A percentile compares a stretch with the other conserved stretches of the same genome.
These are phyloP conservation scores for Thalassiosira pacifica DNA, from an alignment of 352 stramenopile genomes.

Conservation along the genomic window DNA sequence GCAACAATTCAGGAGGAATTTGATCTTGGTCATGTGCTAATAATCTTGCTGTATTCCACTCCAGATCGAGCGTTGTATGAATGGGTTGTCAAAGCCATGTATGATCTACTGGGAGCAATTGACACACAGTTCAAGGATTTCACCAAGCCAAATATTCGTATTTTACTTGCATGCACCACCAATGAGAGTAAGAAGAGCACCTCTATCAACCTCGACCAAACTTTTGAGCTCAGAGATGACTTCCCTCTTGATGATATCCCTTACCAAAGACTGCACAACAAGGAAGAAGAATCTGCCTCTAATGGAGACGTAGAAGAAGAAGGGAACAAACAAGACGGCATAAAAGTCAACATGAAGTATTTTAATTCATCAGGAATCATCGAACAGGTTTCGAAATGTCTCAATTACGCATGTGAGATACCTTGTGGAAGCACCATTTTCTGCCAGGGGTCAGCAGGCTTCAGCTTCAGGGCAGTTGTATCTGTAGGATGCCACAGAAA, in stretches of 20 bases:
- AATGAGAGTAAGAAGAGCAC: neutral
- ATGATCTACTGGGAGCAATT: neutral
- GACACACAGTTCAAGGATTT: neutral
- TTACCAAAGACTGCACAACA: neutral
- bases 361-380: neutral
- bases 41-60: neutral
- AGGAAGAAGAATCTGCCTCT: neutral
- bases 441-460: conserved; percentile 37
- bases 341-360: too few relatives aligned
- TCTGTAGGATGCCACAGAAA: neutral
- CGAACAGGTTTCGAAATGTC: conserved; percentile 4
- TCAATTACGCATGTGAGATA: conserved; percentile 23
- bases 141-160: neutral
- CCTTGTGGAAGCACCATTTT: conserved; percentile 1
- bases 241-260: neutral
- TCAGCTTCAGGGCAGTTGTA: conserved; percentile 35
- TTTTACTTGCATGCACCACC: neutral
- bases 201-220: neutral
- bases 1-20: neutral
- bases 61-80: neutral
- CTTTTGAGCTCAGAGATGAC: neutral
- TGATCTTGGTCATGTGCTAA: conserved; percentile 21
- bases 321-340: neutral
- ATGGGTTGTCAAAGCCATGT: neutral
- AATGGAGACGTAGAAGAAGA: neutral